These are phyloP conservation scores for Croton laevigatus DNA, from an alignment of 441 rosid genomes.

Conservation along the genomic window DNA sequence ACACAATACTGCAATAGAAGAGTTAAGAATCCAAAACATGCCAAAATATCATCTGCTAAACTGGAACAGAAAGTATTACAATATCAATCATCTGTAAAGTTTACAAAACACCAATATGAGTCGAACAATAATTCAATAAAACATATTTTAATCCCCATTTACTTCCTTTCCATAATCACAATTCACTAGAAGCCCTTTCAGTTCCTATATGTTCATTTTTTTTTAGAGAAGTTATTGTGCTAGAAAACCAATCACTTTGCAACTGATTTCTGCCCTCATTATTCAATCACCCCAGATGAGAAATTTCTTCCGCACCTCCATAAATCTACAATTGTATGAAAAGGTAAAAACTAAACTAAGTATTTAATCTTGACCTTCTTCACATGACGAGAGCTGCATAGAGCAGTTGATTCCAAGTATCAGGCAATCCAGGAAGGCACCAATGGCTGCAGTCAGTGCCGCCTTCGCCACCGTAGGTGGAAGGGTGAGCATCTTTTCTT, in stretches of 20 bases:
- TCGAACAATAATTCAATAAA: constrained; percentile 3
- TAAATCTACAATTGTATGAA: constrained; percentile 23
- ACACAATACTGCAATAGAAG: neutral
- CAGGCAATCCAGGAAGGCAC: constrained; percentile 95
- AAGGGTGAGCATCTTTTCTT: constrained; percentile 93
- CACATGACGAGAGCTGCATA: constrained; percentile 66
- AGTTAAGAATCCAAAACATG: neutral
- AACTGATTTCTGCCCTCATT: constrained; percentile 28
- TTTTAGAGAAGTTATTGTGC: constrained; percentile 8
- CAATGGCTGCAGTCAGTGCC: constrained; percentile 90
- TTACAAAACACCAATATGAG: constrained; percentile 3
- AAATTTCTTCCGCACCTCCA: constrained; percentile 11
- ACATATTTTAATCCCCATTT: constrained; percentile 10
- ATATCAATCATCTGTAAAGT: neutral
- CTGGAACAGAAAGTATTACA: constrained; percentile 3
- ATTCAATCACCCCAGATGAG: constrained; percentile 18
- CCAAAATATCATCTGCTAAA: neutral
- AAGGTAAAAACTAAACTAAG: constrained; percentile 11
- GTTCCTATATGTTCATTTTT: neutral
- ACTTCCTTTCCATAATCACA: neutral
- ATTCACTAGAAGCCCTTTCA: constrained; percentile 1
- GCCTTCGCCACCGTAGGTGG: constrained; percentile 45
- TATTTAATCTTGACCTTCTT: constrained; percentile 32
- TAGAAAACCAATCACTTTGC: constrained; percentile 33
- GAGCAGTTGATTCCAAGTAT: constrained; percentile 89